Evolutionary conservation across 2,329 filamentous ascomycete species (phyloP).

Genomic region (Colletotrichum sp.): DNA sequence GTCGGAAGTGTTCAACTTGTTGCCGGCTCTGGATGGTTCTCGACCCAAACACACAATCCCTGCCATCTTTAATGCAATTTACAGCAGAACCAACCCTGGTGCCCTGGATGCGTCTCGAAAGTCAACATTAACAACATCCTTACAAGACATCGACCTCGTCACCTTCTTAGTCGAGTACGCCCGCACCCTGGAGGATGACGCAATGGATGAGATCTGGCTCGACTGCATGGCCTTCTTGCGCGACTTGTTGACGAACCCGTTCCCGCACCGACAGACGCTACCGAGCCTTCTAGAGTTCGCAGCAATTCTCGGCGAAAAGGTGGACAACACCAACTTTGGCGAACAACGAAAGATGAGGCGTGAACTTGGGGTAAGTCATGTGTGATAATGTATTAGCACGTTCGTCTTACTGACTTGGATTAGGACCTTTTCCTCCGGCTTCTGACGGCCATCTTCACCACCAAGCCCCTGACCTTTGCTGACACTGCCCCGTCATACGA

Average conservation of each 20-base stretch:
- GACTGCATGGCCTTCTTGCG: conserved; percentile 91
- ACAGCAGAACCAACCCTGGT: conserved; percentile 86
- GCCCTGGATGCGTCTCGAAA: conserved; percentile 81
- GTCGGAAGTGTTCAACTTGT: conserved; percentile 78
- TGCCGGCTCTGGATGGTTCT: conserved; percentile 90
- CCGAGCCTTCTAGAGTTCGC: conserved; percentile 88
- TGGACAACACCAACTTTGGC: conserved; percentile 97
- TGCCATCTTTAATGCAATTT: conserved; percentile 94
- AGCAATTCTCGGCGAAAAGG: conserved; percentile 88
- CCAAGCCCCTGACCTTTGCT: conserved; percentile 76
- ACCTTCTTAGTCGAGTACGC: conserved; percentile 92
- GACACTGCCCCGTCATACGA: conserved; percentile 50
- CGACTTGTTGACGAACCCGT: conserved; percentile 90
- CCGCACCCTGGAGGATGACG: conserved; percentile 89
- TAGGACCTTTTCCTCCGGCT: conserved; percentile 89
- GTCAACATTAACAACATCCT: conserved; percentile 85
- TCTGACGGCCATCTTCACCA: conserved; percentile 92
- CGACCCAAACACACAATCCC: conserved; percentile 91
- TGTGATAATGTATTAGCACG: background rate
- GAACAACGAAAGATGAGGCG: conserved; percentile 91
- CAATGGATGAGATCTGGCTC: conserved; percentile 97
- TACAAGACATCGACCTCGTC: conserved; percentile 84
- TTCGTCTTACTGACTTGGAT: conserved; percentile 28
- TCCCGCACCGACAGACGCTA: conserved; percentile 90
- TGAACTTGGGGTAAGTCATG: conserved; percentile 76